Evolutionary conservation across 352 stramenopile species (phyloP).

Genomic region (Globisporangium nagaii): DNA sequence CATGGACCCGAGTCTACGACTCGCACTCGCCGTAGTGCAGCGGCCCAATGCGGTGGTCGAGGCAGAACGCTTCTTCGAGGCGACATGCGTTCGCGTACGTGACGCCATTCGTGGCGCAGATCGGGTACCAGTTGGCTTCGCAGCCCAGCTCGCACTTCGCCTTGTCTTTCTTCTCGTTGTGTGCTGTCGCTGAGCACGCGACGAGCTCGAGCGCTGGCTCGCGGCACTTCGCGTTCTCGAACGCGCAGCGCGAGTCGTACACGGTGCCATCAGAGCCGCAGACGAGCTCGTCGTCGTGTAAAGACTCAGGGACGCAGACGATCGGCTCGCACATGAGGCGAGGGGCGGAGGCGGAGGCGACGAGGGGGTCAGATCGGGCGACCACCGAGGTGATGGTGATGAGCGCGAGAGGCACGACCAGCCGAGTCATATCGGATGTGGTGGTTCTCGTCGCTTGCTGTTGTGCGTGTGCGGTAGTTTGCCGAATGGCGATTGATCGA

Average conservation of each 20-base stretch:
- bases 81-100: background rate
- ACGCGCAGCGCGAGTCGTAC: background rate
- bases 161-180: background rate
- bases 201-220: background rate
- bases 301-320: background rate
- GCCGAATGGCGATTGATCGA: no score
- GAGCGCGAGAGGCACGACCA: no score
- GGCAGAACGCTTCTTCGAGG: background rate
- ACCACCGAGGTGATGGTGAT: no score
- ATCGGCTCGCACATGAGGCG: background rate
- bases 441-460: no score
- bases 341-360: no score
- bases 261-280: background rate
- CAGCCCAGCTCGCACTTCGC: background rate
- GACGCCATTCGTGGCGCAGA: background rate
- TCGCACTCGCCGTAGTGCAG: background rate
- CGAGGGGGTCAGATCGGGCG: no score
- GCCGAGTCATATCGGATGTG: no score
- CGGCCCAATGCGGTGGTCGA: background rate
- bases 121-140: background rate
- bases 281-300: background rate
- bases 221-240: background rate
- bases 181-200: background rate
- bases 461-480: no score
- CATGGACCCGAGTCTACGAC: no score